Percentiles rank a stretch among this genome's conserved stretches.
Conservation (phyloP, 306 rosid genomes). For the Datisca glomerata region DNA sequence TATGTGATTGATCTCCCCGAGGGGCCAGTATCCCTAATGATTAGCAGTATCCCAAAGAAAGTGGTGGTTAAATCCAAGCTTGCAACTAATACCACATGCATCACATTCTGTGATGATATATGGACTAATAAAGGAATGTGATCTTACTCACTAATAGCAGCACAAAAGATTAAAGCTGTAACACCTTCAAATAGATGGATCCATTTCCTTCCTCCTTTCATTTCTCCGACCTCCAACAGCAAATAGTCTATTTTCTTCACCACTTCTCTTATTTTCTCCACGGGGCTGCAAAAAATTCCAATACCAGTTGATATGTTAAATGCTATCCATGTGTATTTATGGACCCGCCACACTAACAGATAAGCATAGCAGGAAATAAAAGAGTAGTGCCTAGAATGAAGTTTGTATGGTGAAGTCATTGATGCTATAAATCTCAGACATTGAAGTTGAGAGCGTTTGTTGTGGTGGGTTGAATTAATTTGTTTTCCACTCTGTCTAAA, state of each 20-base stretch:
- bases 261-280: slow-evolving; percentile 93
- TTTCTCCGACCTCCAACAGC: slow-evolving; percentile 99
- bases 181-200: slow-evolving; percentile 99
- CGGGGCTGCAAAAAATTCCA: slow-evolving; percentile 62
- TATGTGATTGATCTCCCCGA: no score
- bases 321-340: no score
- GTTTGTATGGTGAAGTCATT: not conserved
- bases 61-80: no score
- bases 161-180: slow-evolving; percentile 96
- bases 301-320: slow-evolving; percentile 4
- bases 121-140: slow-evolving; percentile 8
- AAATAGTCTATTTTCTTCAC: slow-evolving; percentile 91
- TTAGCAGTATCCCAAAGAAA: no score
- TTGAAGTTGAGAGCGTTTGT: not conserved
- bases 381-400: not conserved
- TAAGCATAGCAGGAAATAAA: no score
- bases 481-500: no score
- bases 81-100: slow-evolving; percentile 5
- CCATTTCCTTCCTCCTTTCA: slow-evolving; percentile 99
- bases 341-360: not conserved
- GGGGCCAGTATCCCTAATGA: no score
- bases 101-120: slow-evolving; percentile 7
- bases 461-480: not conserved
- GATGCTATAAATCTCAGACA: not conserved
- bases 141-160: slow-evolving; percentile 94